These are phyloP conservation scores for Alternaria panax DNA, from an alignment of 2,329 filamentous ascomycete genomes.

Conservation along the genomic window DNA sequence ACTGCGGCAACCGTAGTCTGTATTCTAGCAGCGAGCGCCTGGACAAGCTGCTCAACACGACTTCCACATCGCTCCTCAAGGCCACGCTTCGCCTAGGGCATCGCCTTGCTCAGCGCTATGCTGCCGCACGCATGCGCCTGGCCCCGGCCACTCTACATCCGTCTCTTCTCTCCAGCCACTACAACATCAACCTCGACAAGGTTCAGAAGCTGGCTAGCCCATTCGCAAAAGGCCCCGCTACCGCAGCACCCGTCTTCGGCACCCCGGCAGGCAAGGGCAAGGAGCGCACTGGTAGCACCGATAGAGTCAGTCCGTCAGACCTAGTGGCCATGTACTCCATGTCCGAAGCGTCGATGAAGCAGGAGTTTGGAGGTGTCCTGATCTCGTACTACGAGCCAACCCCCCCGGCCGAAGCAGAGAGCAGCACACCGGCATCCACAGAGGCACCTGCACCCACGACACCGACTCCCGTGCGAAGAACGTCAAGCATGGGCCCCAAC, in stretches of 20 bases:
- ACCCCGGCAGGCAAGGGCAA: constrained; percentile 74
- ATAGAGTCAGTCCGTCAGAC: constrained; percentile 64
- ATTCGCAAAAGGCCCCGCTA: constrained; percentile 72
- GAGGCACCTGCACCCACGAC: constrained; percentile 69
- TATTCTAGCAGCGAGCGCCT: constrained; percentile 93
- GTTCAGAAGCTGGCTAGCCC: constrained; percentile 84
- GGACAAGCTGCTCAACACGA: constrained; percentile 87
- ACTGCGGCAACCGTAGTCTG: constrained; percentile 95
- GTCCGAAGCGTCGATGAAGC: constrained; percentile 62
- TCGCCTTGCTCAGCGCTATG: constrained; percentile 89
- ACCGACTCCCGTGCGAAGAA: constrained; percentile 78
- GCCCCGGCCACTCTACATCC: constrained; percentile 71
- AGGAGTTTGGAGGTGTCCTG: constrained; percentile 81
- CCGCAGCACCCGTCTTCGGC: constrained; percentile 59
- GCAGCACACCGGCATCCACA: constrained; percentile 24
- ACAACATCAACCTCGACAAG: constrained; percentile 74
- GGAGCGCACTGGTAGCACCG: constrained; percentile 51
- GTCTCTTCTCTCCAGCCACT: constrained; percentile 83
- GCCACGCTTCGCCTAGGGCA: constrained; percentile 80
- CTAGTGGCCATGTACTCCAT: constrained; percentile 72
- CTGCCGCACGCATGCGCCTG: constrained; percentile 82
- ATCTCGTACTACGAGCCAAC: constrained; percentile 75
- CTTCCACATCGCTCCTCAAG: constrained; percentile 79
- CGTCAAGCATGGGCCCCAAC: constrained; percentile 58
- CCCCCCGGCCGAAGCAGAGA: constrained; percentile 37